phyloP scores from a whole-genome alignment of 2,329 filamentous ascomycete genomes.

The Aspergillus sojae region DNA sequence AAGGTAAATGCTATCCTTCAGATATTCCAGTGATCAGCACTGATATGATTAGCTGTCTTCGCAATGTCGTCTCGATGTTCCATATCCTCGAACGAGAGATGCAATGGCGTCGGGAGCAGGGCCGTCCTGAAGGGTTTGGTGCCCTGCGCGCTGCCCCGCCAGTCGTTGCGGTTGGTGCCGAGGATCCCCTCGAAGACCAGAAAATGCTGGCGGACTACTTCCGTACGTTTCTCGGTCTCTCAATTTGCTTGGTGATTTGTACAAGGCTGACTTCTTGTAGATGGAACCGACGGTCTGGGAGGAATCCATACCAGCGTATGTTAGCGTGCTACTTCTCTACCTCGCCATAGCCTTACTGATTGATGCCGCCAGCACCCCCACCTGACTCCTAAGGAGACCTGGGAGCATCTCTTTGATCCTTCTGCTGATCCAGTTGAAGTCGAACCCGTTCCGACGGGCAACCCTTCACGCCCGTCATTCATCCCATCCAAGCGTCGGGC shows the following conservation, averaged over 20 bases:
- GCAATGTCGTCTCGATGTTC: constrained; percentile 88
- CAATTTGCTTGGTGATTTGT: not conserved
- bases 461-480: constrained; percentile 60
- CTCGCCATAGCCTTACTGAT: constrained; percentile 1
- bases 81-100: constrained; percentile 89
- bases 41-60: constrained; percentile 65
- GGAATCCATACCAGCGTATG: constrained; percentile 64
- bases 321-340: not conserved
- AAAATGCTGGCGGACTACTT: constrained; percentile 82
- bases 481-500: constrained; percentile 72
- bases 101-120: constrained; percentile 74
- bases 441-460: constrained; percentile 46
- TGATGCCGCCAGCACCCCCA: constrained; percentile 64
- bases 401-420: constrained; percentile 68
- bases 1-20: constrained; percentile 55
- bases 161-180: constrained; percentile 81
- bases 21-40: not conserved
- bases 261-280: constrained; percentile 44
- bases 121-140: constrained; percentile 70
- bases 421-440: constrained; percentile 48
- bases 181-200: constrained; percentile 82
- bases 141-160: constrained; percentile 74
- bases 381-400: constrained; percentile 72
- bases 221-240: constrained; percentile 57
- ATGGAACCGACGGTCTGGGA: constrained; percentile 75